These are phyloP conservation scores for Pichia paraexigua DNA, from an alignment of 805 yeast species.

Conservation along the genomic window DNA sequence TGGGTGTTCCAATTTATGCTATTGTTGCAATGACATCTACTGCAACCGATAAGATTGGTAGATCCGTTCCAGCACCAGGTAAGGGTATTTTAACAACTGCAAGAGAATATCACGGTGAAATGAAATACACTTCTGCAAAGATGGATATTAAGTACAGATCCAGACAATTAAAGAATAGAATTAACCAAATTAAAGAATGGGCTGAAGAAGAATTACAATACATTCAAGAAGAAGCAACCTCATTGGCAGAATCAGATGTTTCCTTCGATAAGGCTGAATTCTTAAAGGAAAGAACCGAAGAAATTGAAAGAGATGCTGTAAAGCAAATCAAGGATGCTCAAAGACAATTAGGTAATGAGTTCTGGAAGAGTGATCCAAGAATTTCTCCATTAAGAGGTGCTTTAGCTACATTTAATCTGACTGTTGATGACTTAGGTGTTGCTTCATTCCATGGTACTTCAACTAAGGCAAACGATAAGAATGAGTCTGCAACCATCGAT, in stretches of 20 bases:
- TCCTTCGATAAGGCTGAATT: conserved; percentile 47
- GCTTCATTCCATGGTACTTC: conserved; percentile 99
- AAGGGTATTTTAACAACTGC: conserved; percentile 98
- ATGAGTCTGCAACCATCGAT: conserved; percentile 88
- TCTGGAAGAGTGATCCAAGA: conserved; percentile 84
- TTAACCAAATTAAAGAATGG: conserved; percentile 74
- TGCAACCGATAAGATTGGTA: conserved; percentile 97
- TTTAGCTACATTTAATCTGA: conserved; percentile 84
- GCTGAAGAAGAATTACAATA: conserved; percentile 69
- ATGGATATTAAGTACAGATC: conserved; percentile 88
- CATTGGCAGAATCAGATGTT: conserved; percentile 36
- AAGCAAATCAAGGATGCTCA: conserved; percentile 84
- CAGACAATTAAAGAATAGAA: conserved; percentile 79
- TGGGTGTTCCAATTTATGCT: conserved; percentile 99
- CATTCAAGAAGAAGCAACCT: conserved; percentile 63
- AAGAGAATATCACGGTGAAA: conserved; percentile 77
- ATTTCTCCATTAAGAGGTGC: conserved; percentile 97
- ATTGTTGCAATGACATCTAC: conserved; percentile 91
- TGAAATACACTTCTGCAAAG: conserved; percentile 72
- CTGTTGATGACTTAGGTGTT: conserved; percentile 91
- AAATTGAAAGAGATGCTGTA: conserved; percentile 74
- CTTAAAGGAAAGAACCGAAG: conserved; percentile 78
- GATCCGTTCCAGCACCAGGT: conserved; percentile 99
- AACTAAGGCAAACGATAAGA: conserved; percentile 97
- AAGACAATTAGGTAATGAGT: conserved; percentile 91